Conservation (phyloP, 1,284 basidiomycete species). For the Austroboletus rostrupii region DNA sequence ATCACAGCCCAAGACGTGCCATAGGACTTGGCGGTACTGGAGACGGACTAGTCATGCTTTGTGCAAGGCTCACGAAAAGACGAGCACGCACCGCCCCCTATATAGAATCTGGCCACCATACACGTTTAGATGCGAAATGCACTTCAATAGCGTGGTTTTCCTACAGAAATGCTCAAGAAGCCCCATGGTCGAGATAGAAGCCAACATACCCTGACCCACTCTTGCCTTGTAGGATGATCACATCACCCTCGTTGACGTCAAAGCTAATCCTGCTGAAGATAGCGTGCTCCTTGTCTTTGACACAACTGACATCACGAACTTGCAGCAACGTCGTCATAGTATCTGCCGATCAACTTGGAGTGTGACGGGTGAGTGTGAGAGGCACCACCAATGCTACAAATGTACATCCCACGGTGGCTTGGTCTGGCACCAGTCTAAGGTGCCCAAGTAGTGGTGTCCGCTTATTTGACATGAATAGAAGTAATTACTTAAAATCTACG, state of each 20-base stretch:
- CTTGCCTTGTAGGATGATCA: slow-evolving; percentile 69
- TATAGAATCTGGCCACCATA: slow-evolving; percentile 66
- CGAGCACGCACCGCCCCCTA: slow-evolving; percentile 52
- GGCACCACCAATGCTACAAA: too few species aligned
- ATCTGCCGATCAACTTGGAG: not conserved
- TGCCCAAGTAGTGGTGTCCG: slow-evolving; percentile 14
- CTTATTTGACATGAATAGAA: slow-evolving; percentile 19
- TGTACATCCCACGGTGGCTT: slow-evolving; percentile 19
- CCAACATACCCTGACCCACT: slow-evolving; percentile 61
- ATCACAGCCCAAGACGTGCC: slow-evolving; percentile 35
- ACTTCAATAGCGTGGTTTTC: slow-evolving; percentile 81
- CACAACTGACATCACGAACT: slow-evolving; percentile 24
- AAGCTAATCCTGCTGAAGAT: slow-evolving; percentile 60
- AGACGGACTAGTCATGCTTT: slow-evolving; percentile 2
- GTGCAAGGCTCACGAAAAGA: not conserved
- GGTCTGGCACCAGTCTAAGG: slow-evolving; percentile 7
- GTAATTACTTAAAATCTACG: slow-evolving; percentile 35
- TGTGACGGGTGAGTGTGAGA: too few species aligned
- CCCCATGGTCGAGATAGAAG: not conserved
- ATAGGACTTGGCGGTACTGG: slow-evolving; percentile 51
- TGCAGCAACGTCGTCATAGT: slow-evolving; percentile 22
- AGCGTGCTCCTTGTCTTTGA: slow-evolving; percentile 22
- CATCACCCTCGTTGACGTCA: slow-evolving; percentile 62
- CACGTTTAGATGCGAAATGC: slow-evolving; percentile 72
- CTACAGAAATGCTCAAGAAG: slow-evolving; percentile 30